Percentiles rank a stretch among this genome's conserved stretches.
These are phyloP conservation scores for Leccinum boreale DNA, from an alignment of 768 basidiomycete genomes.

Conservation along the genomic window DNA sequence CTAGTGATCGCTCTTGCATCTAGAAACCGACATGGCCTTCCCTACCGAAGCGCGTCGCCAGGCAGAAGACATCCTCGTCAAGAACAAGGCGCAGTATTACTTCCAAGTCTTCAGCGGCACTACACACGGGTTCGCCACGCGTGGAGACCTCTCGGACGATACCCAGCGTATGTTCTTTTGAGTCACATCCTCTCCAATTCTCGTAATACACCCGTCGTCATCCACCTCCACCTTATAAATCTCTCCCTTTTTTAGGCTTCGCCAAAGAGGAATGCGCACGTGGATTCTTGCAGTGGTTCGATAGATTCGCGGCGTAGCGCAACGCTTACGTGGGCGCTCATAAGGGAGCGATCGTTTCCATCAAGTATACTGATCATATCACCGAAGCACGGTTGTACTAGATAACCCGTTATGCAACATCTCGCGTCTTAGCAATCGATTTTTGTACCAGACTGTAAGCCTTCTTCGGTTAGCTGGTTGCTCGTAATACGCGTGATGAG, in stretches of 20 bases:
- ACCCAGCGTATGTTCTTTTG: slow-evolving; percentile 16
- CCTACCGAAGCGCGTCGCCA: slow-evolving; percentile 47
- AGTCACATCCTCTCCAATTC: not conserved
- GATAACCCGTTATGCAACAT: slow-evolving; percentile 2
- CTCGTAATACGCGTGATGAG: too few species aligned
- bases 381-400: slow-evolving; percentile 7
- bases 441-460: not conserved
- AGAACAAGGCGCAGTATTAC: slow-evolving; percentile 50
- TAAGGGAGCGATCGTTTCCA: not conserved
- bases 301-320: slow-evolving; percentile 36
- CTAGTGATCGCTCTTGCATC: not conserved
- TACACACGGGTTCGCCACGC: slow-evolving; percentile 35
- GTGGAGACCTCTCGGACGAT: slow-evolving; percentile 28
- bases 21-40: slow-evolving; percentile 58
- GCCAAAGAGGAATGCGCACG: slow-evolving; percentile 58
- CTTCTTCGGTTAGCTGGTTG: not conserved
- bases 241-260: slow-evolving; percentile 40
- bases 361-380: not conserved
- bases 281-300: slow-evolving; percentile 50
- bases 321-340: not conserved
- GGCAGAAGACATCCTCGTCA: slow-evolving; percentile 54
- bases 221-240: not conserved
- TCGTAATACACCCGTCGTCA: not conserved
- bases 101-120: slow-evolving; percentile 54
- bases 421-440: not conserved